Base-by-base conservation (phyloP, 768 basidiomycete species). In the Trametes cingulata region DNA sequence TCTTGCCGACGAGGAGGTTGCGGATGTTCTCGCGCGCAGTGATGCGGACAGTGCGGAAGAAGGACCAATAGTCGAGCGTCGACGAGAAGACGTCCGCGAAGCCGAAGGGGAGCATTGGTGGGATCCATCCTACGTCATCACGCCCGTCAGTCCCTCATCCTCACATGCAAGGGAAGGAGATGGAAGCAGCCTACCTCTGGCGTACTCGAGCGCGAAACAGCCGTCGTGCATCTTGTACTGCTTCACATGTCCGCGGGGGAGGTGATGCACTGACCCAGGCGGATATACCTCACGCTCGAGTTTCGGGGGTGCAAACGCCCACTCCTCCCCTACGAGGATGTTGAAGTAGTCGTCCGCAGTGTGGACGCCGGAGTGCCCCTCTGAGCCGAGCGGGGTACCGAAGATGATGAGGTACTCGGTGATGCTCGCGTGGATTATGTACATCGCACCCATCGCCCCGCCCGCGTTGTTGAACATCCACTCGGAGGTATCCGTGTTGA, bases 211-310 rank as follows among this genome's bases (percentile, higher is more conserved):
- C 8, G 97, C 97, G 72, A 93, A 98, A 71, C 93, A 96, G 14
- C 93, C 95, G 60, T 95, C 84, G 69, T 93, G 93, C 91, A 98
- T 95, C 74, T 95, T 96, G 76, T 98, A 98, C 74, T 99, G 97
- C 79, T 97, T 98, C 56, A 86, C 88, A 2, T 84, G 81, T 5
- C 94, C 94, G 39, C 96, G 78, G 10, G 81, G 87, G 57, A 98
- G 78, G 70, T 88, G 81, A 73, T 99, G 93, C 2, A 97, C 89
- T 52, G 82, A 85, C 2, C 97, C 97, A 0, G 94, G 77, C 5
- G 78, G 75, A 72, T 99, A 99, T 19, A 83, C 76, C 82, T 98
- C 94, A 83, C 85, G 91, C 67, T 88, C 85, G 24, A 98, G 77
- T 5, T 80, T 80, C 25, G 95, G 95, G 0, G 96, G 87, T 24